Percentiles rank a stretch among this genome's conserved stretches.
Conservation (phyloP, 2,329 filamentous ascomycete genomes). For the Neonectria magnoliae region DNA sequence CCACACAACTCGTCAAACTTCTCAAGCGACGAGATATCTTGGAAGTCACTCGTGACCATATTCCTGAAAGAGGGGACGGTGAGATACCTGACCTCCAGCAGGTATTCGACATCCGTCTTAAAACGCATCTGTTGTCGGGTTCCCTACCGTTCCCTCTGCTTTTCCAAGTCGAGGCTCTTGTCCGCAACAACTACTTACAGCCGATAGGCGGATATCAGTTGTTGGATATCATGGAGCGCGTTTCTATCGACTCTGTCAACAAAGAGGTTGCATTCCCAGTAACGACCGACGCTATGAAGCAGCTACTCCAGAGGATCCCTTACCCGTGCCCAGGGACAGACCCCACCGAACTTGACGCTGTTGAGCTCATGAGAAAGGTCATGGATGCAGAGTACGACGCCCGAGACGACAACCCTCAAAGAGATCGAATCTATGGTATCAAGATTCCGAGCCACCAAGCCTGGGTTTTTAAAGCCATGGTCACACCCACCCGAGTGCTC, state of each 20-base stretch:
- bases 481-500: constrained; percentile 68
- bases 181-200: constrained; percentile 69
- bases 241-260: constrained; percentile 41
- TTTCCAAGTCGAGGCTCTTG: constrained; percentile 72
- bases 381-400: constrained; percentile 53
- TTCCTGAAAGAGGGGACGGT: constrained; percentile 27
- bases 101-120: constrained; percentile 31
- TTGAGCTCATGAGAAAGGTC: constrained; percentile 53
- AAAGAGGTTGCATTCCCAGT: constrained; percentile 49
- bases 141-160: constrained; percentile 60
- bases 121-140: constrained; percentile 37
- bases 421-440: constrained; percentile 41
- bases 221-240: constrained; percentile 52
- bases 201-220: constrained; percentile 62
- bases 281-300: constrained; percentile 64
- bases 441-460: constrained; percentile 53
- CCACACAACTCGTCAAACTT: constrained; percentile 29
- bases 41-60: constrained; percentile 34
- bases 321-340: constrained; percentile 64
- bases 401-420: constrained; percentile 35
- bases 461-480: constrained; percentile 63
- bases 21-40: constrained; percentile 39
- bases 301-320: constrained; percentile 61
- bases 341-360: constrained; percentile 51
- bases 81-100: constrained; percentile 30